These are phyloP conservation scores for Phaeolepiota aurea DNA, from an alignment of 768 basidiomycete species.

Conservation along the genomic window DNA sequence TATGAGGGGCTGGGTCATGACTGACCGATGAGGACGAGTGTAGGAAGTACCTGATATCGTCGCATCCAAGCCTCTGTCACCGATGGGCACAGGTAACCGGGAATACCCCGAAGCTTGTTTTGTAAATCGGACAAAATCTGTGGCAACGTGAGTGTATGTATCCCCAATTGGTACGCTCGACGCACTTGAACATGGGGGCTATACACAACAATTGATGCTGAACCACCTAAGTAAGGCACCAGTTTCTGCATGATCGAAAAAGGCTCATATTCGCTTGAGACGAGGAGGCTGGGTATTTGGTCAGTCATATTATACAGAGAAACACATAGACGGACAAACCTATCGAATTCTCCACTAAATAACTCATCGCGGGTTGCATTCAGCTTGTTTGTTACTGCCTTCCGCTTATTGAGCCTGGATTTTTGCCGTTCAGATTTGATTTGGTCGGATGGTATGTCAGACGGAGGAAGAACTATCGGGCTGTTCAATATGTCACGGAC, in stretches of 20 bases:
- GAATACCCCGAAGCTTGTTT: slow-evolving; percentile 52
- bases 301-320: slow-evolving; percentile 45
- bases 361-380: slow-evolving; percentile 66
- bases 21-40: background rate
- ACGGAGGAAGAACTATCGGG: slow-evolving; percentile 44
- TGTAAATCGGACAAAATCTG: slow-evolving; percentile 80
- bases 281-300: slow-evolving; percentile 3
- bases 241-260: slow-evolving; percentile 71
- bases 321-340: slow-evolving; percentile 30
- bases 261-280: slow-evolving; percentile 83
- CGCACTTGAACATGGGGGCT: slow-evolving; percentile 72
- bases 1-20: slow-evolving; percentile 10
- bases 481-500: background rate
- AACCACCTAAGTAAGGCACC: slow-evolving; percentile 74
- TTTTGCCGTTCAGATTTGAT: slow-evolving; percentile 69
- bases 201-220: slow-evolving; percentile 80
- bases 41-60: slow-evolving; percentile 69
- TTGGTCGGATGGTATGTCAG: slow-evolving; percentile 48
- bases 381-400: slow-evolving; percentile 55
- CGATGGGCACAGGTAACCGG: slow-evolving; percentile 67
- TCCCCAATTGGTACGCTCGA: background rate
- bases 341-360: slow-evolving; percentile 84
- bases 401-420: slow-evolving; percentile 67
- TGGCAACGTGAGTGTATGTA: slow-evolving; percentile 2
- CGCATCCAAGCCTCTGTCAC: slow-evolving; percentile 85